Evolutionary conservation across 306 rosid species (phyloP).

Genomic region (Geum urbanum): DNA sequence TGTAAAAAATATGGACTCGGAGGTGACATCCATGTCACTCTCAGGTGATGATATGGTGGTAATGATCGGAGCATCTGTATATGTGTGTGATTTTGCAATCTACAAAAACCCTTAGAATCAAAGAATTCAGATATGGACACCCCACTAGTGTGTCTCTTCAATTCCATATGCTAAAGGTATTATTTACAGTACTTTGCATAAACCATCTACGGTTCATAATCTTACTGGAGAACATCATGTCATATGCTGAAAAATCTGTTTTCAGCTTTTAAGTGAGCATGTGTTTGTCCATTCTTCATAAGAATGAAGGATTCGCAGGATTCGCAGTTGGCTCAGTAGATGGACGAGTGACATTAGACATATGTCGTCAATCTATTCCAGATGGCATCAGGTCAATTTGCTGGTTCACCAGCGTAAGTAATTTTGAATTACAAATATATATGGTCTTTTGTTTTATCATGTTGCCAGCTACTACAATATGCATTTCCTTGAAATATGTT

Average conservation of each 20-base stretch:
- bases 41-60: slow-evolving; percentile 49
- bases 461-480: background rate
- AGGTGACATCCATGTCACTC: slow-evolving; percentile 67
- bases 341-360: slow-evolving; percentile 78
- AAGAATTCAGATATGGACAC: slow-evolving; percentile 46
- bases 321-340: slow-evolving; percentile 84
- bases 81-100: slow-evolving; percentile 62
- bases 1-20: slow-evolving; percentile 41
- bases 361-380: slow-evolving; percentile 44
- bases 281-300: background rate
- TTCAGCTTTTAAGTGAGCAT: background rate
- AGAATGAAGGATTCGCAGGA: slow-evolving; percentile 45
- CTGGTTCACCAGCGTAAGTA: slow-evolving; percentile 15
- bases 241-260: slow-evolving; percentile 4
- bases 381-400: slow-evolving; percentile 59
- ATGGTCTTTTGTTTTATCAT: background rate
- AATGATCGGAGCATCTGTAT: slow-evolving; percentile 53
- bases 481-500: background rate
- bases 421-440: slow-evolving; percentile 13
- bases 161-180: slow-evolving; percentile 65
- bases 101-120: slow-evolving; percentile 46
- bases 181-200: background rate
- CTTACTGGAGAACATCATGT: slow-evolving; percentile 15
- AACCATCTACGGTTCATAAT: background rate
- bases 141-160: slow-evolving; percentile 49